phyloP scores from a whole-genome alignment of 106 monocot species.

The Platanthera guangdongensis region DNA sequence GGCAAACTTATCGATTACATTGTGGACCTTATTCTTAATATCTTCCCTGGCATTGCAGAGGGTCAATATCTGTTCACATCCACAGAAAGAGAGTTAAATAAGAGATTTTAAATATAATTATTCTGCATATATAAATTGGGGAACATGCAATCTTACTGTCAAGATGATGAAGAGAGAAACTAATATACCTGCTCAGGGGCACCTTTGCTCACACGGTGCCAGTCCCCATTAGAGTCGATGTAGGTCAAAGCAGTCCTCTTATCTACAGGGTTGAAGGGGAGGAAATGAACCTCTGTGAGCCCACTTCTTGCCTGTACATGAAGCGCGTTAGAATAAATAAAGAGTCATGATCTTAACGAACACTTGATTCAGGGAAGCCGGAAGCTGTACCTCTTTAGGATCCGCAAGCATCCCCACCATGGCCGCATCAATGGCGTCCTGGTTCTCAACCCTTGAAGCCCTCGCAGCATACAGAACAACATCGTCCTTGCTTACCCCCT shows the following conservation, averaged over 20 bases:
- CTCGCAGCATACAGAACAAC: constrained; percentile 77
- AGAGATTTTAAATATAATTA: no score
- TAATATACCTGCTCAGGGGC: constrained; percentile 82
- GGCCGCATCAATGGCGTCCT: constrained; percentile 94
- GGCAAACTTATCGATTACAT: constrained; percentile 63
- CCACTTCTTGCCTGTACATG: constrained; percentile 78
- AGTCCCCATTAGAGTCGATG: constrained; percentile 60
- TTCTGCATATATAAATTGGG: neutral
- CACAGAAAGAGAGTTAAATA: neutral
- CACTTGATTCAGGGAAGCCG: neutral
- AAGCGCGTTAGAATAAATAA: neutral
- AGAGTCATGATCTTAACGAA: constrained; percentile 1
- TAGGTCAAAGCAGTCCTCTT: constrained; percentile 95
- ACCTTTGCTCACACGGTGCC: constrained; percentile 95
- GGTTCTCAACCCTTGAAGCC: constrained; percentile 87
- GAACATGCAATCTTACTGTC: no score
- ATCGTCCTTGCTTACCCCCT: constrained; percentile 85
- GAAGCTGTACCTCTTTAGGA: constrained; percentile 75
- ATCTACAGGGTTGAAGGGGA: constrained; percentile 96
- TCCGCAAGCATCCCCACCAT: constrained; percentile 99
- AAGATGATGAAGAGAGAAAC: neutral
- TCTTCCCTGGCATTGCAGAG: constrained; percentile 65
- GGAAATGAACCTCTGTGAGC: constrained; percentile 86
- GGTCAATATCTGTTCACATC: constrained; percentile 47
- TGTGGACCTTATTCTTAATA: constrained; percentile 53